These are phyloP conservation scores for Candida nitratophila DNA, from an alignment of 805 yeast genomes.

Conservation along the genomic window DNA sequence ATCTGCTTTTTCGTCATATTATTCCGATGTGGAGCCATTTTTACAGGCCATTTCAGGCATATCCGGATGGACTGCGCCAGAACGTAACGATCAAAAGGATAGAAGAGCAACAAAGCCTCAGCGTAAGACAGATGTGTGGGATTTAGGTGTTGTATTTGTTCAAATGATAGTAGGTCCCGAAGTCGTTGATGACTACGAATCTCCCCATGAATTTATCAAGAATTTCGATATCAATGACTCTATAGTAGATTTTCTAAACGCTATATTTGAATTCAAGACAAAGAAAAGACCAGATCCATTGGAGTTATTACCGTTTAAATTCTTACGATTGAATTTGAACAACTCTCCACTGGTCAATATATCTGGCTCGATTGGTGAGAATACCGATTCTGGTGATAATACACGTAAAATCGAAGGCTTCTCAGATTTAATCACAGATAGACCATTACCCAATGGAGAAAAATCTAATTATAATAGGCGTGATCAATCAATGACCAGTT, in stretches of 20 bases:
- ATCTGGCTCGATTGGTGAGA: neutral
- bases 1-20: conserved; percentile 9
- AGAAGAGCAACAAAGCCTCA: conserved; percentile 40
- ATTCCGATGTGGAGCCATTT: conserved; percentile 19
- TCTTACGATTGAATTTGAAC: conserved; percentile 64
- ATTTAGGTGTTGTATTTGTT: conserved; percentile 71
- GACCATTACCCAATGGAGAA: conserved; percentile 1
- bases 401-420: conserved; percentile 26
- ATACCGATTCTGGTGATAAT: neutral
- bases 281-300: conserved; percentile 75
- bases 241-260: conserved; percentile 59
- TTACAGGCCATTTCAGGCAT: conserved; percentile 7
- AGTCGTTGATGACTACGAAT: conserved; percentile 43
- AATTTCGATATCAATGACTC: conserved; percentile 32
- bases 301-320: conserved; percentile 78
- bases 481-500: conserved; percentile 7
- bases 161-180: conserved; percentile 59
- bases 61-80: conserved; percentile 77
- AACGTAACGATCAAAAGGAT: conserved; percentile 30
- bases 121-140: conserved; percentile 90
- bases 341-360: conserved; percentile 22
- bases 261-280: conserved; percentile 57
- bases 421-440: conserved; percentile 31
- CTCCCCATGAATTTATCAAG: conserved; percentile 59
- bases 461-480: neutral